A percentile compares a stretch with the other conserved stretches of the same genome.
phyloP scores from a whole-genome alignment of 2,329 filamentous ascomycete species.

The Trichoderma simmonsii region DNA sequence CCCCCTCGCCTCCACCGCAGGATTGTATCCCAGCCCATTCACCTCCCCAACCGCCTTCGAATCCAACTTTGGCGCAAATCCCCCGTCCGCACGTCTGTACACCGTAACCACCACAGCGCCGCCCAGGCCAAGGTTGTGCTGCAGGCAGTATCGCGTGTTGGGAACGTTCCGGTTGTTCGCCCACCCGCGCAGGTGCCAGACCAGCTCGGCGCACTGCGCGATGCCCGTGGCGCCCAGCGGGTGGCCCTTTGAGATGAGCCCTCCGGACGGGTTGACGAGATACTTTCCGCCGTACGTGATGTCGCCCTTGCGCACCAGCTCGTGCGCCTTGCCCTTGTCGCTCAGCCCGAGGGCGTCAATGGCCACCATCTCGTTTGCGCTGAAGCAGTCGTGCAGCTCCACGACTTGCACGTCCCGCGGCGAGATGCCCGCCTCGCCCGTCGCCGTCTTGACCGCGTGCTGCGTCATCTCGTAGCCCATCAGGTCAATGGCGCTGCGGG shows the following conservation, averaged over 20 bases:
- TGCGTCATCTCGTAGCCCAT: conserved; percentile 85
- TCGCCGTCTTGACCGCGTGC: conserved; percentile 65
- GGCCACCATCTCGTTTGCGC: conserved; percentile 86
- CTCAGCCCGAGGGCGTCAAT: conserved; percentile 82
- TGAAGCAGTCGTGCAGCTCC: conserved; percentile 97
- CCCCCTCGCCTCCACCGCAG: conserved; percentile 82
- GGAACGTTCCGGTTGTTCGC: conserved; percentile 79
- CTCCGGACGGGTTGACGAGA: conserved; percentile 90
- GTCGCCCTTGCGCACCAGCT: conserved; percentile 80
- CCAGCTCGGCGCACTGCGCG: conserved; percentile 89
- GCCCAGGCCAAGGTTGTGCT: conserved; percentile 91
- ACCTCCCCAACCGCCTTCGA: conserved; percentile 61
- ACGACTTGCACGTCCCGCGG: conserved; percentile 74
- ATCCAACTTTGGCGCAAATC: conserved; percentile 57
- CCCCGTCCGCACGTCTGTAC: conserved; percentile 79
- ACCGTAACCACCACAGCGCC: conserved; percentile 89
- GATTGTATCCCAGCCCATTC: conserved; percentile 82
- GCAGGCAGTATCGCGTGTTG: conserved; percentile 69
- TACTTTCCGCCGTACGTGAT: conserved; percentile 87
- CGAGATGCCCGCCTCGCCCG: conserved; percentile 68
- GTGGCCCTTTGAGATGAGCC: conserved; percentile 93
- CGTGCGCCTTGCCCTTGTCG: conserved; percentile 80
- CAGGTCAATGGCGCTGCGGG: conserved; percentile 76
- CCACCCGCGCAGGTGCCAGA: conserved; percentile 95
- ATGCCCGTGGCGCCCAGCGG: conserved; percentile 92